Percentiles rank a stretch among this genome's conserved stretches.
Conservation (phyloP, 2,329 filamentous ascomycete species). For the Septoria petroselini region DNA sequence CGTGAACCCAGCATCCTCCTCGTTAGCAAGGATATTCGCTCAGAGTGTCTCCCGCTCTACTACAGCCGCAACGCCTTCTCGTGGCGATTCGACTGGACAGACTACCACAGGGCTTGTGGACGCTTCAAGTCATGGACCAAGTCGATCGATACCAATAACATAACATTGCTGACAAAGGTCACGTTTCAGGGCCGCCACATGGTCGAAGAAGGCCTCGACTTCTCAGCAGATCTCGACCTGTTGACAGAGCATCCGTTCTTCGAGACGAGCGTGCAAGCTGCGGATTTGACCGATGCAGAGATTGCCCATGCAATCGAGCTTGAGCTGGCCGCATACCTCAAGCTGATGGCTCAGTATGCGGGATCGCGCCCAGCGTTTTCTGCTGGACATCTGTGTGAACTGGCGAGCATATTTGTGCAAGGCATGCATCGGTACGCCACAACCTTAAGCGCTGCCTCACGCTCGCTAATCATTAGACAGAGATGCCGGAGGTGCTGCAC, state of each 20-base stretch:
- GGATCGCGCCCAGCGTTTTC: constrained; percentile 6
- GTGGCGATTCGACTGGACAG: constrained; percentile 15
- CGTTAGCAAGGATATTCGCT: constrained; percentile 13
- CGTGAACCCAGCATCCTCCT: constrained; percentile 17
- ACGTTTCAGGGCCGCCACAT: constrained; percentile 18
- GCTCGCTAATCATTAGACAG: background rate
- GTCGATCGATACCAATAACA: background rate
- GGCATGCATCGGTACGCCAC: constrained; percentile 15
- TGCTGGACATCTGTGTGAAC: constrained; percentile 9
- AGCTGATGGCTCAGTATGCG: constrained; percentile 1
- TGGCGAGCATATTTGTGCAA: constrained; percentile 17
- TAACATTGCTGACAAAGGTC: constrained; percentile 11
- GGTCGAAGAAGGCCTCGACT: constrained; percentile 20
- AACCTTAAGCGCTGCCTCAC: background rate
- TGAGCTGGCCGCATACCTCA: constrained; percentile 3
- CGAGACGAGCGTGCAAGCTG: constrained; percentile 4
- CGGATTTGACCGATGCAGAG: background rate
- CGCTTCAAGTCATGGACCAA: constrained; percentile 14
- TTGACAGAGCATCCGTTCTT: constrained; percentile 11
- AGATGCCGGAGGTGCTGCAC: background rate
- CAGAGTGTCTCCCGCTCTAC: constrained; percentile 18
- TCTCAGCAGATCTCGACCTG: constrained; percentile 17
- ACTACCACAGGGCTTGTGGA: constrained; percentile 9
- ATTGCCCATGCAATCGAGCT: background rate
- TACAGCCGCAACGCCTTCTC: constrained; percentile 18